Evolutionary conservation across 257 asterid species (phyloP).

Genomic region (Rauvolfia tetraphylla): DNA sequence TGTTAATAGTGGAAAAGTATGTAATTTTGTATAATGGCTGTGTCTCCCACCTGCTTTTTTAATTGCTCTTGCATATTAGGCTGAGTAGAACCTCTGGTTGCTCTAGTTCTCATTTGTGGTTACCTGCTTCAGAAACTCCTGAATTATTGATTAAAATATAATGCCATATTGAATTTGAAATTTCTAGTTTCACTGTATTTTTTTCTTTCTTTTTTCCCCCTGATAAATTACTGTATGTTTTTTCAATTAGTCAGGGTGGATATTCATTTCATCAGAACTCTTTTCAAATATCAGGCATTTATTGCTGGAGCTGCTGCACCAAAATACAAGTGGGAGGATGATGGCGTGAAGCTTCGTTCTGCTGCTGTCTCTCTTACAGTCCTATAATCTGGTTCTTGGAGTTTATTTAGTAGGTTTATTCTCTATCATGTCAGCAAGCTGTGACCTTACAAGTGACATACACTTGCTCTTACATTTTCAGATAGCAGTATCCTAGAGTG

Average conservation of each 20-base stretch:
- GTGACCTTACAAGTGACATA: neutral
- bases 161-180: neutral
- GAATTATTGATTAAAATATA: neutral
- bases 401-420: neutral
- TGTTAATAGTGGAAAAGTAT: slow-evolving; percentile 80
- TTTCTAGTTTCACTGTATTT: neutral
- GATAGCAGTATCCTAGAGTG: neutral
- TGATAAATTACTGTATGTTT: neutral
- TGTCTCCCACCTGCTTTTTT: neutral
- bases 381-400: slow-evolving; percentile 21
- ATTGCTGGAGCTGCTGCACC: slow-evolving; percentile 92
- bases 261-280: neutral
- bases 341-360: slow-evolving; percentile 78
- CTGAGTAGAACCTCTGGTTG: neutral
- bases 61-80: neutral
- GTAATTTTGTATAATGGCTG: slow-evolving; percentile 5
- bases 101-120: neutral
- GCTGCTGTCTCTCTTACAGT: slow-evolving; percentile 81
- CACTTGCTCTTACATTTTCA: neutral
- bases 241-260: neutral
- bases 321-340: slow-evolving; percentile 59
- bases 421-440: neutral
- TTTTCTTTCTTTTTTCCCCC: too few relatives aligned
- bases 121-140: neutral
- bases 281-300: slow-evolving; percentile 40